Percentiles rank a stretch among this genome's conserved stretches.
Evolutionary conservation across 805 yeast genomes (phyloP).

Genomic region (Saccharomycopsis lassenensis): DNA sequence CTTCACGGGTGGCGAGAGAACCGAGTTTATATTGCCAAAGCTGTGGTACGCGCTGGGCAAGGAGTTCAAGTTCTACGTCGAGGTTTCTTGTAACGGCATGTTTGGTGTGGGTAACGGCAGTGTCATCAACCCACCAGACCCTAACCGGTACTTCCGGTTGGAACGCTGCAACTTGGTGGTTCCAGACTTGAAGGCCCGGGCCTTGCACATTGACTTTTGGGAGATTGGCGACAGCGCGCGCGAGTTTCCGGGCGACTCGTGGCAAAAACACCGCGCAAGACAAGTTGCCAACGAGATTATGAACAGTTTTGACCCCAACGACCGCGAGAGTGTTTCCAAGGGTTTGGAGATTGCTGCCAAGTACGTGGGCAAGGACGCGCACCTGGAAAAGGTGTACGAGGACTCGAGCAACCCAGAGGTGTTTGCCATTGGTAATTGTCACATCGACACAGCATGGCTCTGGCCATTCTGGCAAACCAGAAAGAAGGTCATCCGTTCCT

Average conservation of each 20-base stretch:
- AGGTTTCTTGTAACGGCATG: slow-evolving; percentile 92
- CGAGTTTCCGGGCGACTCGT: slow-evolving; percentile 60
- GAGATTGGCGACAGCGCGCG: slow-evolving; percentile 85
- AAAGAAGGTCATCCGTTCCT: slow-evolving; percentile 84
- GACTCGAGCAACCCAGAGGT: slow-evolving; percentile 40
- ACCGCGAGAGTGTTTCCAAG: slow-evolving; percentile 41
- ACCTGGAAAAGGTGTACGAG: slow-evolving; percentile 54
- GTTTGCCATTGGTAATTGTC: slow-evolving; percentile 87
- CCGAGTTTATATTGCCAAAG: slow-evolving; percentile 57
- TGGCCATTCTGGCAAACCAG: slow-evolving; percentile 99
- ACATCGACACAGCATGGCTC: slow-evolving; percentile 96
- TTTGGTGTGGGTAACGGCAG: slow-evolving; percentile 63
- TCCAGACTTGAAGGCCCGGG: slow-evolving; percentile 74
- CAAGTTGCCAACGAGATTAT: slow-evolving; percentile 72
- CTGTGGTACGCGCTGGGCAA: slow-evolving; percentile 37
- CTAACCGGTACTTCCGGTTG: slow-evolving; percentile 60
- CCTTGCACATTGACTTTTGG: slow-evolving; percentile 73
- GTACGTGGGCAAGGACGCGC: slow-evolving; percentile 55
- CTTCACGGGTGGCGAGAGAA: slow-evolving; percentile 74
- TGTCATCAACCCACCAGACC: slow-evolving; percentile 57
- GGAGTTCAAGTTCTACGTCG: slow-evolving; percentile 65
- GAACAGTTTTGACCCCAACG: slow-evolving; percentile 69
- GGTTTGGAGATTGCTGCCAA: slow-evolving; percentile 59
- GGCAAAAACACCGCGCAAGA: slow-evolving; percentile 80
- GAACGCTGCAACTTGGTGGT: slow-evolving; percentile 65